A percentile compares a stretch with the other conserved stretches of the same genome.
phyloP scores from a whole-genome alignment of 345 rosid species.

The Gynandropsis gynandra region DNA sequence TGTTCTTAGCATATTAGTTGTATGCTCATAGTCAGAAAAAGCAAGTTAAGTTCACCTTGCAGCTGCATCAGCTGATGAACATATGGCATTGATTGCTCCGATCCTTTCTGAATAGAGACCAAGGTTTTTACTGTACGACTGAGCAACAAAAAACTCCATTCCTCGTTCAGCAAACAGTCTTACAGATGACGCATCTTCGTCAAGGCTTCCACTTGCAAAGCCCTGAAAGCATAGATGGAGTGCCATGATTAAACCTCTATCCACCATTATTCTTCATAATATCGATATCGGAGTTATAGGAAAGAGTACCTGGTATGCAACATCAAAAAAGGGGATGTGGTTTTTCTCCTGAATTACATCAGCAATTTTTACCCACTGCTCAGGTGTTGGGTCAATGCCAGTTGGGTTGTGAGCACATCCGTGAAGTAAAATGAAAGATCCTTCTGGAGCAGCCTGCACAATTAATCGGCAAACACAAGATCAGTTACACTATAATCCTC shows the following conservation, averaged over 20 bases:
- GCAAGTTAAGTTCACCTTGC: too few relatives aligned
- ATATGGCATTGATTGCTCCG: constrained; percentile 84
- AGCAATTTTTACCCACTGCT: constrained; percentile 87
- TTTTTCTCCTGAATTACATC: constrained; percentile 89
- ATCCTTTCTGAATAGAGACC: constrained; percentile 91
- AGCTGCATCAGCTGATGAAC: constrained; percentile 83
- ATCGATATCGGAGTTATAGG: not conserved
- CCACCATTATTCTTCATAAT: not conserved
- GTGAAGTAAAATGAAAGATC: constrained; percentile 88
- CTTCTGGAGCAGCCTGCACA: constrained; percentile 85
- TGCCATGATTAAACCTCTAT: not conserved
- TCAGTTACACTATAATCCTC: not conserved
- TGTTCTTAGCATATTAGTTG: too few relatives aligned
- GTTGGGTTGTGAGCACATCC: constrained; percentile 99
- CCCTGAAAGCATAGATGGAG: constrained; percentile 41
- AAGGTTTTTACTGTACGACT: constrained; percentile 90
- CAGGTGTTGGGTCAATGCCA: constrained; percentile 93
- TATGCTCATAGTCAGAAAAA: too few relatives aligned
- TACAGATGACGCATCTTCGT: constrained; percentile 81
- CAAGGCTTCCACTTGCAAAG: constrained; percentile 99
- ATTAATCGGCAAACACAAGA: not conserved
- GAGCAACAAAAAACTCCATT: constrained; percentile 88
- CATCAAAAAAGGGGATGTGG: constrained; percentile 91
- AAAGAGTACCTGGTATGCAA: constrained; percentile 82
- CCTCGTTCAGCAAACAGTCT: constrained; percentile 79